Evolutionary conservation across 2,329 filamentous ascomycete species (phyloP).

Genomic region (Colletotrichum salicis): DNA sequence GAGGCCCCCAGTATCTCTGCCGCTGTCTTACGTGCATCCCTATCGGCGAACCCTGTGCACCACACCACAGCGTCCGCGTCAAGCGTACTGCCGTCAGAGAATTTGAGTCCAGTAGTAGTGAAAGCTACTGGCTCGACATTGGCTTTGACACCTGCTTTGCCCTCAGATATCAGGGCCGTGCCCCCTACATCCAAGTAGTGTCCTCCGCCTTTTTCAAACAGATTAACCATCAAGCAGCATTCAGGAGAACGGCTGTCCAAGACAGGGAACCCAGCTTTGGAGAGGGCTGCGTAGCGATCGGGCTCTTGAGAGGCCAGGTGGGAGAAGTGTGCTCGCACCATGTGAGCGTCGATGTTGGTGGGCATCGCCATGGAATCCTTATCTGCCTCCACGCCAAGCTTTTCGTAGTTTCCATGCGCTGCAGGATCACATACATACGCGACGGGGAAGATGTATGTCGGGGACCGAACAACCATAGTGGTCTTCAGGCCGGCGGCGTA

Average conservation of each 20-base stretch:
- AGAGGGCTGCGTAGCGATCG: conserved; percentile 10
- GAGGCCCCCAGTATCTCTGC: conserved; percentile 43
- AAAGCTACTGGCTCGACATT: conserved; percentile 43
- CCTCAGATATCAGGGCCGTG: conserved; percentile 40
- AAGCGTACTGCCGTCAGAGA: conserved; percentile 44
- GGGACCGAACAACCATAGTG: conserved; percentile 48
- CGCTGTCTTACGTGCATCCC: conserved; percentile 42
- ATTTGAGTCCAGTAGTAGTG: conserved; percentile 42
- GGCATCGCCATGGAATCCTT: conserved; percentile 1
- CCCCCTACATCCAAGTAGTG: conserved; percentile 49
- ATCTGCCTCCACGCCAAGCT: conserved; percentile 18
- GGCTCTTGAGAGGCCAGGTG: conserved; percentile 8
- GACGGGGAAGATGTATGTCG: conserved; percentile 47
- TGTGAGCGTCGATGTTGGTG: conserved; percentile 3
- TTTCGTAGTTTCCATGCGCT: conserved; percentile 27
- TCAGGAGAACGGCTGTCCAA: conserved; percentile 14
- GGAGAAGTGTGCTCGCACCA: not conserved
- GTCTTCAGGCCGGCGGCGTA: conserved; percentile 42
- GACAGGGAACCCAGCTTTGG: conserved; percentile 10
- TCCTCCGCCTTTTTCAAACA: conserved; percentile 45
- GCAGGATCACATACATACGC: conserved; percentile 37
- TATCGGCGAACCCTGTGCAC: conserved; percentile 49
- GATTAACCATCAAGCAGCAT: conserved; percentile 27
- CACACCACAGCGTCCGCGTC: conserved; percentile 49
- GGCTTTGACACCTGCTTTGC: conserved; percentile 43